Evolutionary conservation across 352 stramenopile species (phyloP), one percentile per base, ranked within the genome.

Genomic region (Phytopythium kandeliae): DNA sequence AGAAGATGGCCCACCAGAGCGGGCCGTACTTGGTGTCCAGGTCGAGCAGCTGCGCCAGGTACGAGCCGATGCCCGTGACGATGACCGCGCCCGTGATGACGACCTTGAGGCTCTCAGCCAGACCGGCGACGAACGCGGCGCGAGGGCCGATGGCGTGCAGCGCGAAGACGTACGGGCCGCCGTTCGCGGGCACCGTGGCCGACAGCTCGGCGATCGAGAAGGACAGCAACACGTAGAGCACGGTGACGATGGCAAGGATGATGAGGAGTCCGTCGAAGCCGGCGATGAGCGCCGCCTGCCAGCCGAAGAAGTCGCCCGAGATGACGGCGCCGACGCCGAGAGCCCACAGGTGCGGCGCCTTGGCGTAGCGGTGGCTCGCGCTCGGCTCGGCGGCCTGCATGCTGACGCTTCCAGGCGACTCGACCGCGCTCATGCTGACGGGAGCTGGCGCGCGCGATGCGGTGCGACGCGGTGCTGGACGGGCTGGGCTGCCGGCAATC

Each of bases 191-290:
- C 34, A 85, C 57, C 38, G 60, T 86, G 12, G 74, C 78, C 37
- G 67, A 88, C 34, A 88, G 63, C 45, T 86, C 76, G 28, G 73
- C 73, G 50, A 87, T 87, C 35, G 76, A 87, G 65, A 87, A 87
- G 51, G 67, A 74, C 11, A 87, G 60, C 47, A 87, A 48, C 40
- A 85, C 68, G 59, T 83, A 87, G 21, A 87, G 63, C 49, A 74
- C 69, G 3, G 72, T 81, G 11, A 82, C 73, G 54, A 86, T 40
- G 24, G 72, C 43, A 36, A 86, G 48, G 47, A 80, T 78, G 48
- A 86, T 69, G 41, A 84, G 69, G 11, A 87, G 60, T 0, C 73
- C 76, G 42, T 82, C 57, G 46, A 86, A 82, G 45, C 75, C 72
- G 4, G 75, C 68, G 31, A 78, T 60, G 38, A 85, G 60, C 11